These are phyloP conservation scores for Paramecium caudatum DNA, from an alignment of 73 alveolate genomes.

Conservation along the genomic window DNA sequence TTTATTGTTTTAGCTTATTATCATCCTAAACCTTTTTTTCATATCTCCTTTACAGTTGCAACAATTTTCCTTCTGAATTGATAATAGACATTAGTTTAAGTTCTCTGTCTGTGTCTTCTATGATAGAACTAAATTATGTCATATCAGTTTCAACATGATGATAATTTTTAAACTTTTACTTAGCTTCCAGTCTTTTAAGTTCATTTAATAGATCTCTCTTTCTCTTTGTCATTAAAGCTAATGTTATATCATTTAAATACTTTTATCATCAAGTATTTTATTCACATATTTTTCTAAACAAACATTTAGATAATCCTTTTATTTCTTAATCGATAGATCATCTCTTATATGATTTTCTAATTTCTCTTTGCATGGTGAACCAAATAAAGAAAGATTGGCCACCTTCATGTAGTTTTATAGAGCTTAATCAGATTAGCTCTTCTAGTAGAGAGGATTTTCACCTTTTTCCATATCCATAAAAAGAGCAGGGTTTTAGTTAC, in stretches of 20 bases:
- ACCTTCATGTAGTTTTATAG: constrained; percentile 81
- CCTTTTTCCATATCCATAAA: constrained; percentile 13
- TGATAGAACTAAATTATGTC: neutral
- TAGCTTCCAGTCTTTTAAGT: neutral
- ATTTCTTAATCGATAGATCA: neutral
- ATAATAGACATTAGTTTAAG: neutral
- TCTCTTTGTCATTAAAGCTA: constrained; percentile 12
- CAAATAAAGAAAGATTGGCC: constrained; percentile 87
- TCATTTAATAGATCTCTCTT: neutral
- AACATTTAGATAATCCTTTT: neutral
- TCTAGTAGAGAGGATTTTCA: constrained; percentile 26
- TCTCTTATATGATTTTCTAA: constrained; percentile 24
- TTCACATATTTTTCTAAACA: neutral
- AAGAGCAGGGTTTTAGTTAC: neutral
- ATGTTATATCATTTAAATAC: neutral
- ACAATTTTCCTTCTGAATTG: constrained; percentile 23
- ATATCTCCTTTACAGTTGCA: constrained; percentile 16
- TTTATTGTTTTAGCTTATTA: neutral
- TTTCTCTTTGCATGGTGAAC: neutral
- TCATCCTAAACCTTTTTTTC: neutral
- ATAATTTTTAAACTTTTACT: neutral
- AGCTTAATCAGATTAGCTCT: constrained; percentile 62
- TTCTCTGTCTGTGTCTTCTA: neutral
- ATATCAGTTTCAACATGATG: neutral
- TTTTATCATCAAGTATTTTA: neutral